These are phyloP conservation scores for Cyclotella atomus DNA, from an alignment of 108 stramenopile species.

Conservation along the genomic window DNA sequence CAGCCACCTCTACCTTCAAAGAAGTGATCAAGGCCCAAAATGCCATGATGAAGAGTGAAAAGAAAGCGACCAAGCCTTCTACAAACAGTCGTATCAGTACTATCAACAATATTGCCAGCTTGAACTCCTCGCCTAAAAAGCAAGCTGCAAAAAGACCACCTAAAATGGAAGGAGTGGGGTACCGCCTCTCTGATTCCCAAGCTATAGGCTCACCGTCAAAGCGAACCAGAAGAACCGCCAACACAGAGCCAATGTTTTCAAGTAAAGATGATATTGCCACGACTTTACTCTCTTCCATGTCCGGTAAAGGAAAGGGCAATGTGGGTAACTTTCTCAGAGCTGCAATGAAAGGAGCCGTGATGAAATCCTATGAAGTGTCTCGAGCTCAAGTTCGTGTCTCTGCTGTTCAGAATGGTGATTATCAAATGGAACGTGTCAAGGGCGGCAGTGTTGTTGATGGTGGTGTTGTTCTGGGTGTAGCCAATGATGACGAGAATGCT, in stretches of 20 bases:
- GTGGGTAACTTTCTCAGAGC: conserved; percentile 63
- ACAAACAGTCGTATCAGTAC: not conserved
- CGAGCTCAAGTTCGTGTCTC: conserved; percentile 69
- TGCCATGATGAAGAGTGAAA: conserved; percentile 43
- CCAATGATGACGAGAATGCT: conserved; percentile 1
- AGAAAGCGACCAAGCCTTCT: conserved; percentile 15
- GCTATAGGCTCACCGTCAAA: conserved; percentile 17
- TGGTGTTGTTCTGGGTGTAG: conserved; percentile 33
- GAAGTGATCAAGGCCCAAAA: conserved; percentile 72
- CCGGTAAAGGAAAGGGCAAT: conserved; percentile 45
- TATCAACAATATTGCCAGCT: not conserved
- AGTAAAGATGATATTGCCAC: conserved; percentile 70
- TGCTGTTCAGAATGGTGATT: conserved; percentile 63
- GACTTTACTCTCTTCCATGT: conserved; percentile 65
- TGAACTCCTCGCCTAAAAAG: conserved; percentile 1
- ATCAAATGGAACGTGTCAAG: conserved; percentile 38
- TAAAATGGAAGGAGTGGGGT: conserved; percentile 44
- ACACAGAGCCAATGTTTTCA: conserved; percentile 12
- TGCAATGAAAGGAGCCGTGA: conserved; percentile 84
- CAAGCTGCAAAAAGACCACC: conserved; percentile 5
- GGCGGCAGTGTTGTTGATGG: conserved; percentile 27
- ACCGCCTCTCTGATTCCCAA: conserved; percentile 49
- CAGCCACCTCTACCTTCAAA: conserved; percentile 60
- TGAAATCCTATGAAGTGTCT: conserved; percentile 79
- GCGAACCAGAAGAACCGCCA: not conserved